phyloP scores from a whole-genome alignment of 2,329 filamentous ascomycete species.

The Ambrosiella beaveri region DNA sequence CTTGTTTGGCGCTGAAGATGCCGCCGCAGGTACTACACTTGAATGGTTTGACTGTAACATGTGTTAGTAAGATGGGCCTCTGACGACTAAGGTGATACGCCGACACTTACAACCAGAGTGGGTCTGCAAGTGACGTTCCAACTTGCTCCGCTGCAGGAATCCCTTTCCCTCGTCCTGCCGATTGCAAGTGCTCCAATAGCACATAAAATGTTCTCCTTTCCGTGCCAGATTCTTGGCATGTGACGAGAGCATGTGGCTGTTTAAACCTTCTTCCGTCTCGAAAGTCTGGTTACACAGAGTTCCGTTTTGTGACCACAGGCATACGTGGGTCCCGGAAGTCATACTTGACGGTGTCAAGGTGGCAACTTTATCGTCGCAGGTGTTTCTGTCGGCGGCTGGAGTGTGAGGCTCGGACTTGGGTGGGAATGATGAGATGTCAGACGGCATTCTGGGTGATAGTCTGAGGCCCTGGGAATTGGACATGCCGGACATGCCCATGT shows the following conservation, averaged over 20 bases:
- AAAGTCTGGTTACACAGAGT: conserved; percentile 23
- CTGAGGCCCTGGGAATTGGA: neutral
- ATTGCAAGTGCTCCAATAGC: conserved; percentile 38
- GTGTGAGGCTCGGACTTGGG: conserved; percentile 4
- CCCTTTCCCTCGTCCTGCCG: conserved; percentile 25
- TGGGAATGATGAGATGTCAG: neutral
- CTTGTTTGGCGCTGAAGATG: conserved; percentile 48
- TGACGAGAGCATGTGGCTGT: conserved; percentile 34
- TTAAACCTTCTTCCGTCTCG: conserved; percentile 30
- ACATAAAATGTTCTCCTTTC: conserved; percentile 30
- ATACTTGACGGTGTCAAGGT: neutral
- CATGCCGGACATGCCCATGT: neutral
- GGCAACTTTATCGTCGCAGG: neutral
- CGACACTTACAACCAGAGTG: conserved; percentile 42
- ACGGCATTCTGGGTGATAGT: neutral
- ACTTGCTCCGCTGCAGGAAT: conserved; percentile 43
- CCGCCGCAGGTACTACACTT: conserved; percentile 37
- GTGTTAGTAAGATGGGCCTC: conserved; percentile 15
- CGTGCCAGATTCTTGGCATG: conserved; percentile 33
- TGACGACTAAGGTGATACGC: conserved; percentile 14
- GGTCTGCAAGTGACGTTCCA: conserved; percentile 47
- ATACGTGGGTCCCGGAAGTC: neutral
- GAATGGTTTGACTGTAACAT: conserved; percentile 37
- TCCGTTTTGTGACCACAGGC: conserved; percentile 13
- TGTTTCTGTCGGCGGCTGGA: neutral